Evolutionary conservation across 306 rosid genomes (phyloP), one percentile per base, ranked within the genome.

Genomic region (Medicago arabica): DNA sequence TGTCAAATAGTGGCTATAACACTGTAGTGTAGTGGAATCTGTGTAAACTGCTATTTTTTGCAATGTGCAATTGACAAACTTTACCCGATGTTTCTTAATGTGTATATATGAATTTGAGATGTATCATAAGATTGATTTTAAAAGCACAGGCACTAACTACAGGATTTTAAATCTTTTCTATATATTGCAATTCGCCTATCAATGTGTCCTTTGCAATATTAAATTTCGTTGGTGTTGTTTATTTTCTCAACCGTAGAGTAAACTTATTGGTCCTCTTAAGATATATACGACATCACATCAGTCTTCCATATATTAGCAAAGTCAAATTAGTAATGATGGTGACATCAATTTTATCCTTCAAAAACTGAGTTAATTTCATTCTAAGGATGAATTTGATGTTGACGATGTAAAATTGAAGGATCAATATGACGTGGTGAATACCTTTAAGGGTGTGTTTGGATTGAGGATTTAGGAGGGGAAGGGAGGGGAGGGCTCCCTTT

Each of bases 331-430:
- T 31, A 60, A 31, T 62, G 40, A 49, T 47, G 31, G 10, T 34
- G 50, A 23, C 38, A 74, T 62, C 49, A 7, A 50, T 63, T 49
- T 47, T 44, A 50, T 63, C 51, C 78, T 34, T 61, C 60, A 11
- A 63, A 34, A 43, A 10, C 60, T 4, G 51, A 38, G 4, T 16
- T 63, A 15, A 38, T 63, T 28, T 63, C 47, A 63, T 63, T 38
- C 16, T n/a, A n/a, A 36, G 25, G 23, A 67, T 14, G 21, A 44
- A 9, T 50, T 50, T 64, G 40, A 38, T 64, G 65, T 34, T 38
- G 43, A 72, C 21, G 61, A 58, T 58, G 68, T 58, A 25, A 74
- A 44, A 61, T 44, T 44, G 51, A 44, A 61, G 54, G 43, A 60
- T 39, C 59, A 59, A 41, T 41, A 15, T 25, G 57, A 21, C 19